A percentile compares a stretch with the other conserved stretches of the same genome.
Evolutionary conservation across 305 asterid genomes (phyloP).

Genomic region (Fraxinus greggii): DNA sequence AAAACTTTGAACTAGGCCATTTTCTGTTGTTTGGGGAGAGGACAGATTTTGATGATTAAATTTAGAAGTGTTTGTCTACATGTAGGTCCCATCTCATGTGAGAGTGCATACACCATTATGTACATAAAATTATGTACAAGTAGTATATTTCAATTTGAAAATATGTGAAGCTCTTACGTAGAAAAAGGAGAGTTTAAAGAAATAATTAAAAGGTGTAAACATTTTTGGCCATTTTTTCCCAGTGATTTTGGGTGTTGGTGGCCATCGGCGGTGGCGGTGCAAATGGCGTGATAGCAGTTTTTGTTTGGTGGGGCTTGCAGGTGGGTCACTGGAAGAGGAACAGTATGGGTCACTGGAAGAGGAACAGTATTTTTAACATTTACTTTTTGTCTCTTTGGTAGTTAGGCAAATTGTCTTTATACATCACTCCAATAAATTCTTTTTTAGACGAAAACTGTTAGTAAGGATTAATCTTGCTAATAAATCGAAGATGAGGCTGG

Average conservation of each 20-base stretch:
- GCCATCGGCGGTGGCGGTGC: background rate
- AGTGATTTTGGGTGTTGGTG: background rate
- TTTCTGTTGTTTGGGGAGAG: background rate
- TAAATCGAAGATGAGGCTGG: too few relatives aligned
- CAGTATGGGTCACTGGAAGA: background rate
- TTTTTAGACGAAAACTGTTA: too few relatives aligned
- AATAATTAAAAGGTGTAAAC: background rate
- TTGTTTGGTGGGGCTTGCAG: background rate
- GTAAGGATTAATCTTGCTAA: too few relatives aligned
- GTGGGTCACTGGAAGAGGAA: background rate
- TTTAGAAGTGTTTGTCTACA: too few relatives aligned
- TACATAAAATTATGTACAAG: too few relatives aligned
- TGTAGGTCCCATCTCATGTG: too few relatives aligned
- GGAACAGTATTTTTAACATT: too few relatives aligned
- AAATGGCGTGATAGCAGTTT: background rate
- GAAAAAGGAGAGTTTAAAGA: background rate
- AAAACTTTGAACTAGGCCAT: background rate
- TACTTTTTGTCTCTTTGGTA: too few relatives aligned
- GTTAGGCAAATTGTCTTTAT: background rate
- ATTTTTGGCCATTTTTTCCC: background rate
- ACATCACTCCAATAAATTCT: background rate
- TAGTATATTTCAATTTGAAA: too few relatives aligned
- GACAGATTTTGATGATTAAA: background rate
- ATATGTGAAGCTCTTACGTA: background rate
- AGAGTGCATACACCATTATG: too few relatives aligned